Base-by-base conservation (phyloP, 1,139 yeast genomes). In the Hansenula sp. region DNA sequence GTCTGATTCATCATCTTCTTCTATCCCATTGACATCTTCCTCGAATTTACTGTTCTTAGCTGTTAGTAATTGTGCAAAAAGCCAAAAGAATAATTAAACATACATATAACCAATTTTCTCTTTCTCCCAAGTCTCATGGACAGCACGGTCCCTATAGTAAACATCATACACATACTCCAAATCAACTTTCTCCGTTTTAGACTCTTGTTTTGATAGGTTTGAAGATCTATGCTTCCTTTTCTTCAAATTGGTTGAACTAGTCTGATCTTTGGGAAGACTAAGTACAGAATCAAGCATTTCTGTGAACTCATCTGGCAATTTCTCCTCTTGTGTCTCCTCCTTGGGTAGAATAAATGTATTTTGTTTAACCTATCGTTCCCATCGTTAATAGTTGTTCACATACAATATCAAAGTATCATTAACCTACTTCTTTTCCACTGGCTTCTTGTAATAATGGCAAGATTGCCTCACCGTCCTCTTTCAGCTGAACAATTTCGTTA, bases 121-220 rank as follows among this genome's bases (percentile, higher is more conserved):
- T 37, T 62, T 61, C 41, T 68, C 60, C 77, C 76, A 62, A 64
- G 74, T 65, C 63, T 77, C 69, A 45, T 74, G 70, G 40, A 69
- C 69, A 1, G 76, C 71, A 46, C 68, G 67, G 50, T 80, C 79
- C 51, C 88, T 63, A 66, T 77, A 70, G 73, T 91, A 91, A 17
- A 91, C 90, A 65, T 91, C 99, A 59, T 89, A 93, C 17, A 91
- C 98, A 54, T 87, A 91, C 32, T 86, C 96, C 16, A 77, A 71
- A n/a, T 72, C 71, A 12, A 49, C 27, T 21, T 50, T 35, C 41
- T 36, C 34, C 7, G 25, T 8, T 6, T 6, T 21, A 6, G 25
- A 9, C 5, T 21, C 25, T 21, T 5, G 25, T 9, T 21, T 21
- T 9, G 25, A 21, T 21, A 21, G 5, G 9, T 21, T 49, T 47